Base-by-base conservation (phyloP, 176 grass and related monocot genomes). In the Aechmea fasciata region DNA sequence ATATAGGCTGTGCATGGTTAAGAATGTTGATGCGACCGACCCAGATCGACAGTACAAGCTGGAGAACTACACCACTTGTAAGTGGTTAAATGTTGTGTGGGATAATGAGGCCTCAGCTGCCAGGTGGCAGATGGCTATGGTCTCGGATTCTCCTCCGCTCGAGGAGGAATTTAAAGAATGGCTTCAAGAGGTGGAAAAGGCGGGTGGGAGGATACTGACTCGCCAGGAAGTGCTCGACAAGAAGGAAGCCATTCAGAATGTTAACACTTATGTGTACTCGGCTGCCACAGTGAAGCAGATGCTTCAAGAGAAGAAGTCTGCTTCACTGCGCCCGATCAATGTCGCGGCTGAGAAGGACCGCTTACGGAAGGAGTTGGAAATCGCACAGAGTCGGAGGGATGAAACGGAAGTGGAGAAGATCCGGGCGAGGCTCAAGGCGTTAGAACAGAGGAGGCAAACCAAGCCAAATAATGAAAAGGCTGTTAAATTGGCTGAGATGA, bases 261-360 rank as follows among this genome's bases (percentile, higher is more conserved):
- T 83, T 20, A 75, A 85, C 62, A 92, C 48, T 28, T 97, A 62
- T 64, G 89, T 97, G 41, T 97, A 97, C 79, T 92, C 89, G 15
- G 84, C 94, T 13, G 50, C 8, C 1, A 97, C 87, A 13, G 94
- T 97, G 33, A n/a, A 97, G 33, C 13, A 68, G 61, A 89, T 97
- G 89, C 84, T 97, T 28, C 48, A 19, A 83, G 25, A 78, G 64
- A 90, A 96, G 83, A 99, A 99, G 79, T 84, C 85, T 53, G 93
- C 89, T 52, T 79, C 85, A 11, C 67, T 88, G 26, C 79, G 94
- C 28, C 89, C 87, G 23, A 81, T 89, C 11, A 99, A 99, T 80
- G 84, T 99, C 65, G 94, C 94, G 68, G 94, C 84, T 77, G 94
- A 99, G 82, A 99, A 99, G 73, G 94, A 99, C 75, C 79, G 87